Conservation (phyloP, 73 alveolate species). For the Paramecium sexaurelia region DNA sequence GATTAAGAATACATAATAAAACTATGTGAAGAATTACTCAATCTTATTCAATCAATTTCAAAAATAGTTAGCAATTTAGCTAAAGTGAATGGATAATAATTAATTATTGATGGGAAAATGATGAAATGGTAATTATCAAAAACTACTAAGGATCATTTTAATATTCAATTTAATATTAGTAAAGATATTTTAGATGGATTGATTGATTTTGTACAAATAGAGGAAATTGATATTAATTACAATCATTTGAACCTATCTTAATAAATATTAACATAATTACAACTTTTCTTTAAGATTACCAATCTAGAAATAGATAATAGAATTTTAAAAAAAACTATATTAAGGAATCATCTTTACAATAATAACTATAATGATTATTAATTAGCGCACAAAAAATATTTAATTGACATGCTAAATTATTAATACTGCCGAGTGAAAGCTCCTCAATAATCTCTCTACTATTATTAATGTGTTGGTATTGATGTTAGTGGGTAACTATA, state of each 20-base stretch:
- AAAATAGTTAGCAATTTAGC: neutral
- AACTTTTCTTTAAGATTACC: neutral
- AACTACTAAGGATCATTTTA: neutral
- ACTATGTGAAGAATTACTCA: neutral
- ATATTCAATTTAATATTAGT: too few relatives aligned
- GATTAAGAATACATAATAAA: neutral
- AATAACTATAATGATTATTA: neutral
- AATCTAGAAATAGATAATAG: neutral
- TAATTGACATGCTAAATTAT: neutral
- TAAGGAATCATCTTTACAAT: neutral
- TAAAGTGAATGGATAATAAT: neutral
- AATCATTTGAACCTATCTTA: neutral
- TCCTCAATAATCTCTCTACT: neutral
- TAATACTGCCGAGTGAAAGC: neutral
- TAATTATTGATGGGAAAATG: neutral
- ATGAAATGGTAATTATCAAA: neutral
- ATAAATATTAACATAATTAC: neutral
- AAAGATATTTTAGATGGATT: neutral
- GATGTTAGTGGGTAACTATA: neutral
- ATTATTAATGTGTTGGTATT: neutral
- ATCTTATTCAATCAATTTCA: neutral
- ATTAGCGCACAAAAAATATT: neutral
- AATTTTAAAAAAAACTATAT: neutral
- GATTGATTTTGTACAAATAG: neutral
- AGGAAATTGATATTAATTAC: neutral